phyloP scores from a whole-genome alignment of 441 rosid species.

The Arabidopsis lyrata region DNA sequence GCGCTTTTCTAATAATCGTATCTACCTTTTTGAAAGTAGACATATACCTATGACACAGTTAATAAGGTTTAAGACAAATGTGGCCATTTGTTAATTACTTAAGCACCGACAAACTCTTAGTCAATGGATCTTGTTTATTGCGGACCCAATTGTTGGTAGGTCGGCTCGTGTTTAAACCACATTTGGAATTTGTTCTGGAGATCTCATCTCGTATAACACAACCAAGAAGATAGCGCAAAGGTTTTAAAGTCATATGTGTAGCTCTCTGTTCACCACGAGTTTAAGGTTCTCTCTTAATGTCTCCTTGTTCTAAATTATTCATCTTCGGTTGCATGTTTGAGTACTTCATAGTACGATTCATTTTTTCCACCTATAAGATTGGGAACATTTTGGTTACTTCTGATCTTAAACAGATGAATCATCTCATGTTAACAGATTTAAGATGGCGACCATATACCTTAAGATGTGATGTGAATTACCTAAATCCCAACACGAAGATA shows the following conservation, averaged over 20 bases:
- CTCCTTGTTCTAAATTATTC: background rate
- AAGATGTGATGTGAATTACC: background rate
- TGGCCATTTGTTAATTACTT: background rate
- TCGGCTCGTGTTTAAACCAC: too few species aligned
- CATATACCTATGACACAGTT: background rate
- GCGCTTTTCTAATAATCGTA: background rate
- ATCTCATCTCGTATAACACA: too few species aligned
- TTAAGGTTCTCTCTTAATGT: background rate
- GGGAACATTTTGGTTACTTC: background rate
- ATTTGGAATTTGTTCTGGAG: too few species aligned
- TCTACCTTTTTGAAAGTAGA: background rate
- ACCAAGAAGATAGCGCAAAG: too few species aligned
- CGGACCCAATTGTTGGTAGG: background rate
- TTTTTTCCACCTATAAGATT: background rate
- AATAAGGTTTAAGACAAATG: background rate
- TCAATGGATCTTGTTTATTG: background rate
- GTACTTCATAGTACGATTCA: background rate
- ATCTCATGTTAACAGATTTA: background rate
- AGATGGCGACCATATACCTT: background rate
- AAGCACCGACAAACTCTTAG: background rate
- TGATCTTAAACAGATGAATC: background rate
- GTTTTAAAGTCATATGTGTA: too few species aligned
- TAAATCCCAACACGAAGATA: background rate
- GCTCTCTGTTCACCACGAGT: background rate
- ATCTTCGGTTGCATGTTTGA: background rate